These are phyloP conservation scores for Neodidymelliopsis sp. DNA, from an alignment of 2,329 filamentous ascomycete species.

Conservation along the genomic window DNA sequence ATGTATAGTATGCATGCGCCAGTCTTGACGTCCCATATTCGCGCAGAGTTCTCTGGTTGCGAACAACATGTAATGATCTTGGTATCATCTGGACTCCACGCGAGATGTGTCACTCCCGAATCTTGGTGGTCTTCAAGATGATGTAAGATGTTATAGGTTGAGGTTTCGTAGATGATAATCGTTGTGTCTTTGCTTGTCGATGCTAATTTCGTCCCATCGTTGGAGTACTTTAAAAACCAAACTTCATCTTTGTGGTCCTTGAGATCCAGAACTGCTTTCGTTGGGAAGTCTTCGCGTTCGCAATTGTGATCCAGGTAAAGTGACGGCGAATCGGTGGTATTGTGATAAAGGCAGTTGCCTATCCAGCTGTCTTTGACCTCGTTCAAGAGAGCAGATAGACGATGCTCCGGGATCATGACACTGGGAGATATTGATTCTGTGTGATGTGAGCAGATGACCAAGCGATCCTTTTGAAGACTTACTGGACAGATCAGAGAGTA, in stretches of 20 bases:
- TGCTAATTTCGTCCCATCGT: constrained; percentile 82
- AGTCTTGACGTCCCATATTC: constrained; percentile 71
- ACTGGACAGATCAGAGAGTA: constrained; percentile 88
- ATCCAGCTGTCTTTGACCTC: constrained; percentile 88
- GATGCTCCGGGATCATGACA: constrained; percentile 94
- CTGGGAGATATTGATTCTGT: constrained; percentile 90
- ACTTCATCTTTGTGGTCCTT: constrained; percentile 80
- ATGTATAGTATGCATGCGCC: constrained; percentile 65
- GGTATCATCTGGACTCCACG: constrained; percentile 91
- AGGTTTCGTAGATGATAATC: constrained; percentile 83
- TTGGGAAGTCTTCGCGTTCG: constrained; percentile 79
- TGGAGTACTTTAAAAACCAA: constrained; percentile 90
- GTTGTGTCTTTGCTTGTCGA: constrained; percentile 79
- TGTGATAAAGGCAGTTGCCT: constrained; percentile 86
- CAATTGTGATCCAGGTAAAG: constrained; percentile 90
- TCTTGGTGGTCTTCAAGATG: constrained; percentile 69
- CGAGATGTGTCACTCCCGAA: constrained; percentile 79
- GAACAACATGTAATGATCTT: constrained; percentile 84
- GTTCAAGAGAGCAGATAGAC: constrained; percentile 80
- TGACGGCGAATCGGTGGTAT: constrained; percentile 77
- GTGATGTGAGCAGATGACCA: constrained; percentile 21
- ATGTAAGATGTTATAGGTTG: constrained; percentile 70
- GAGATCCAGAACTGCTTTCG: constrained; percentile 73
- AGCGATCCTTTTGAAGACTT: constrained; percentile 43
- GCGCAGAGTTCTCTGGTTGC: constrained; percentile 69